These are phyloP conservation scores for Psilocybe mexicana DNA, from an alignment of 1,284 basidiomycete species.

Conservation along the genomic window DNA sequence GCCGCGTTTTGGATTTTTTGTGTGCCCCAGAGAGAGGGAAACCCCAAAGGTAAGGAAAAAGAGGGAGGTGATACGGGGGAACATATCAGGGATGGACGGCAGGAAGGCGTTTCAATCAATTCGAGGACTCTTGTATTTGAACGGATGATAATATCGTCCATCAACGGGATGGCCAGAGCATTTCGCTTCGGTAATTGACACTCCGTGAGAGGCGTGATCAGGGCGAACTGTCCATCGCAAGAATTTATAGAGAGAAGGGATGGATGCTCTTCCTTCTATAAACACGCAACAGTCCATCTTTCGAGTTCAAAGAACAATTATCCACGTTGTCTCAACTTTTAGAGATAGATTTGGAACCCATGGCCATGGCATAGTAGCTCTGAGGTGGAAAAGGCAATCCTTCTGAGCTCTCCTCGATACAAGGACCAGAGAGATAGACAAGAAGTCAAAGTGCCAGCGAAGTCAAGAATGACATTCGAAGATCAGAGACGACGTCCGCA, in stretches of 20 bases:
- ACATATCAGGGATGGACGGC: conserved; percentile 19
- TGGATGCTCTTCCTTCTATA: conserved; percentile 13
- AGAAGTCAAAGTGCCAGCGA: conserved; percentile 5
- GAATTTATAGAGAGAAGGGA: conserved; percentile 21
- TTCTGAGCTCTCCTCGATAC: neutral
- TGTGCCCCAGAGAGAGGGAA: conserved; percentile 7
- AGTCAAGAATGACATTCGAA: conserved; percentile 20
- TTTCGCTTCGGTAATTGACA: conserved; percentile 26
- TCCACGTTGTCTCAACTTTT: neutral
- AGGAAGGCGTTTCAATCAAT: conserved; percentile 12
- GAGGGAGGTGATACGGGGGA: conserved; percentile 15
- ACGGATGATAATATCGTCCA: conserved; percentile 12
- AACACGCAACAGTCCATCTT: conserved; percentile 2
- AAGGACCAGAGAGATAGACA: neutral
- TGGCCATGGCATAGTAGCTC: neutral
- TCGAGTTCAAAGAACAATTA: neutral
- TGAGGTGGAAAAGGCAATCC: neutral
- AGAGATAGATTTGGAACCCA: neutral
- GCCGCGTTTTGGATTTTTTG: conserved; percentile 43
- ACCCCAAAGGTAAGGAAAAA: conserved; percentile 4
- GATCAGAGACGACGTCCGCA: conserved; percentile 23
- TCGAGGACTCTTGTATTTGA: conserved; percentile 20
- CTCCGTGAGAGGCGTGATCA: conserved; percentile 29
- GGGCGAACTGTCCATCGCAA: conserved; percentile 37
- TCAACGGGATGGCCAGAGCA: conserved; percentile 20